Percentiles rank a stretch among this genome's conserved stretches.
phyloP scores from a whole-genome alignment of 2,329 filamentous ascomycete species.

The Penicillium janthinellum region DNA sequence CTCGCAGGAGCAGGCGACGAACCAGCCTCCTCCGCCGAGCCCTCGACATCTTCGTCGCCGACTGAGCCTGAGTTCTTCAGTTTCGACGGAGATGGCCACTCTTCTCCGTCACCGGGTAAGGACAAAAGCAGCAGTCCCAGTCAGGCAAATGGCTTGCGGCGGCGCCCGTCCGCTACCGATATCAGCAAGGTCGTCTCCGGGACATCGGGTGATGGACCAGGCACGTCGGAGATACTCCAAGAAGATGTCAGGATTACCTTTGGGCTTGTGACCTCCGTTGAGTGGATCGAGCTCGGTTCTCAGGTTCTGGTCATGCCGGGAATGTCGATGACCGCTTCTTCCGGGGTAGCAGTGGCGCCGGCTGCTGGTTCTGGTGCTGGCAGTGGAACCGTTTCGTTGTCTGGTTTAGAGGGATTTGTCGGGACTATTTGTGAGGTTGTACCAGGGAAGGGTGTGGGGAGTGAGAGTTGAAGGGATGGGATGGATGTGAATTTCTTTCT shows the following conservation, averaged over 20 bases:
- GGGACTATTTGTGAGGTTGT: constrained; percentile 48
- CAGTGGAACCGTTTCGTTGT: constrained; percentile 50
- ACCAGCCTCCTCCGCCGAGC: constrained; percentile 5
- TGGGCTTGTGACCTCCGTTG: constrained; percentile 58
- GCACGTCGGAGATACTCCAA: constrained; percentile 21
- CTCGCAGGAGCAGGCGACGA: constrained; percentile 34
- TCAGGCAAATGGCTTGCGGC: constrained; percentile 5
- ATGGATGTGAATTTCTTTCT: not conserved
- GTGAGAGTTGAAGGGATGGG: constrained; percentile 4
- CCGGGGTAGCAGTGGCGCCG: constrained; percentile 51
- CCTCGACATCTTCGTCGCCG: constrained; percentile 31
- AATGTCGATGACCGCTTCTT: constrained; percentile 51
- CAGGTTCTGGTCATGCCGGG: constrained; percentile 63
- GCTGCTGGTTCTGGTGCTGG: constrained; percentile 46
- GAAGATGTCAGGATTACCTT: constrained; percentile 54
- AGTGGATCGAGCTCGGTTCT: constrained; percentile 60
- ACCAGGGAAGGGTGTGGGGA: constrained; percentile 8
- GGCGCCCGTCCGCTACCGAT: constrained; percentile 23
- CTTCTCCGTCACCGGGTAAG: constrained; percentile 5
- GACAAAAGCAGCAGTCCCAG: constrained; percentile 6
- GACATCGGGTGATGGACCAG: constrained; percentile 2
- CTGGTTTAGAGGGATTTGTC: constrained; percentile 63
- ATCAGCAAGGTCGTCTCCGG: constrained; percentile 33
- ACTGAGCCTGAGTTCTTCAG: constrained; percentile 47
- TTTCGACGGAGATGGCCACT: constrained; percentile 43